These are phyloP conservation scores for Voacanga thouarsii DNA, from an alignment of 257 asterid species.

Conservation along the genomic window DNA sequence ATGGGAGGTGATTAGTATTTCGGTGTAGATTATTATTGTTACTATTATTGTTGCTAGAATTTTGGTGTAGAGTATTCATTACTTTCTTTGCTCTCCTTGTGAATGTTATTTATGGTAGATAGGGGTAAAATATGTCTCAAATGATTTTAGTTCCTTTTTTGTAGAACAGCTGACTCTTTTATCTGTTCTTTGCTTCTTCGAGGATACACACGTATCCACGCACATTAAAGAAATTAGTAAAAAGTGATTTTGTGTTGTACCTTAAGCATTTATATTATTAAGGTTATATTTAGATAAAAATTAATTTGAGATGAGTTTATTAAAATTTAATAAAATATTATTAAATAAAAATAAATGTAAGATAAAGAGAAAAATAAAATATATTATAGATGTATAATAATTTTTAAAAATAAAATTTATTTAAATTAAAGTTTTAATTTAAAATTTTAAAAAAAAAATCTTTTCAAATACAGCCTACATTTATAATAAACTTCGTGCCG, in stretches of 20 bases:
- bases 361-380: too few species aligned
- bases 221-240: too few species aligned
- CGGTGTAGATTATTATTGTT: not conserved
- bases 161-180: not conserved
- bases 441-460: too few species aligned
- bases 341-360: too few species aligned
- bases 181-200: not conserved
- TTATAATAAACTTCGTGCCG: not conserved
- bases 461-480: too few species aligned
- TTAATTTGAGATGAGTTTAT: too few species aligned
- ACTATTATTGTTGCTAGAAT: not conserved
- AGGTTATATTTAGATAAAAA: too few species aligned
- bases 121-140: not conserved
- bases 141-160: not conserved
- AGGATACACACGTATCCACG: not conserved
- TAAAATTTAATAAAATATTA: too few species aligned
- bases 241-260: not conserved
- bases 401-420: too few species aligned
- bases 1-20: not conserved
- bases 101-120: not conserved
- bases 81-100: not conserved
- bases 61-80: not conserved
- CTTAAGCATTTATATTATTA: not conserved
- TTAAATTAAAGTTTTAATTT: too few species aligned
- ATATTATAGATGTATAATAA: too few species aligned